phyloP scores from a whole-genome alignment of 78 protist genomes.

The Dictyostelium capitatum region DNA sequence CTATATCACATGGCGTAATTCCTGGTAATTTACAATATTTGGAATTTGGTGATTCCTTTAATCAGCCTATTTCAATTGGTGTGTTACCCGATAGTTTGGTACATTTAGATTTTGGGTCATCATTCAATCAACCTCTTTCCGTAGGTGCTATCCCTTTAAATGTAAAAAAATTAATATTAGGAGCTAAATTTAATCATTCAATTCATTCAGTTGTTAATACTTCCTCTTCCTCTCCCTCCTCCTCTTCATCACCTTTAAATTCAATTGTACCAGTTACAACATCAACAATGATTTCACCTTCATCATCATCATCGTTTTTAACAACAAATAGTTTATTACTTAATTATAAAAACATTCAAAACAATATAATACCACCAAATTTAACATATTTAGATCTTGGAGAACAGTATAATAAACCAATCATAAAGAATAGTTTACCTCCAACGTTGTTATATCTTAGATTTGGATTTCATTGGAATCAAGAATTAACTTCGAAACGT shows the following conservation, averaged over 20 bases:
- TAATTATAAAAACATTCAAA: not conserved
- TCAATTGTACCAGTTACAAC: not conserved
- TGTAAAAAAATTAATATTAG: not conserved
- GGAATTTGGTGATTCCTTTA: slow-evolving; percentile 8
- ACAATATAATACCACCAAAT: not conserved
- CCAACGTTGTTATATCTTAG: not conserved
- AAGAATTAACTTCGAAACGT: not conserved
- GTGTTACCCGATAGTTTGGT: not conserved
- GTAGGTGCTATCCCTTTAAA: not conserved
- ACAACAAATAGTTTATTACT: not conserved
- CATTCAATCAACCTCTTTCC: not conserved
- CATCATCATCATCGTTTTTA: not conserved
- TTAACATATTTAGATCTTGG: slow-evolving; percentile 1
- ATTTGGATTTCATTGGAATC: slow-evolving; percentile 8
- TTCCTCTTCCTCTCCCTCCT: not conserved
- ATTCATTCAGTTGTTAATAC: not conserved
- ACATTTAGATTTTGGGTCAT: not conserved
- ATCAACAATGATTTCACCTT: not conserved
- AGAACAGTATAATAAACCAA: not conserved
- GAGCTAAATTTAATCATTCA: slow-evolving; percentile 7
- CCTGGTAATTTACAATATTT: not conserved
- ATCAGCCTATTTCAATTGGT: not conserved
- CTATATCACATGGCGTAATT: not conserved
- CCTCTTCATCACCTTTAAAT: not conserved
- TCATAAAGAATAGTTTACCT: not conserved